Conservation (phyloP, 495 filamentous ascomycete genomes). For the Annulohypoxylon nitens region DNA sequence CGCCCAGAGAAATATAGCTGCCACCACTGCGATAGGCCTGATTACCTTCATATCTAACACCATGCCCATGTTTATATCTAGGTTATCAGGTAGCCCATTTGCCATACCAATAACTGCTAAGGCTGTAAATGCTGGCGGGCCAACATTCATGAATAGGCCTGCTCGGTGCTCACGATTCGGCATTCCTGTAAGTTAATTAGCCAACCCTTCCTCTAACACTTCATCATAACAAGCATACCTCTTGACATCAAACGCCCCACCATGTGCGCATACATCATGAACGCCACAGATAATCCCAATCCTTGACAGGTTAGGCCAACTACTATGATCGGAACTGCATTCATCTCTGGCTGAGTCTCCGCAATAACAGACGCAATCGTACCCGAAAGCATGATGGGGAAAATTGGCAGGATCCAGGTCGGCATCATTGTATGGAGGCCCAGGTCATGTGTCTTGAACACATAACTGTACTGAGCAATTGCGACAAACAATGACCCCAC, state of each 20-base stretch:
- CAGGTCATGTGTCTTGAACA: conserved; percentile 60
- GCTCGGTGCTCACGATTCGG: conserved; percentile 64
- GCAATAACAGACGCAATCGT: conserved; percentile 62
- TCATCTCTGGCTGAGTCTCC: conserved; percentile 57
- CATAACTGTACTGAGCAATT: conserved; percentile 63
- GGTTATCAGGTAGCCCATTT: conserved; percentile 56
- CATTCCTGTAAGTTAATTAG: conserved; percentile 49
- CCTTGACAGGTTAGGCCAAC: conserved; percentile 66
- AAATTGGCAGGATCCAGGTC: conserved; percentile 69
- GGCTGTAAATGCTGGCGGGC: conserved; percentile 75
- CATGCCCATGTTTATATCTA: conserved; percentile 35
- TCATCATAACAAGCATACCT: conserved; percentile 58
- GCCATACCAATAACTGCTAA: conserved; percentile 75
- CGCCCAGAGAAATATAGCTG: conserved; percentile 75
- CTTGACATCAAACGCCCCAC: conserved; percentile 69
- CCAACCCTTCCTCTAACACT: background rate
- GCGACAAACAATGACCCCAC: conserved; percentile 56
- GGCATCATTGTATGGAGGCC: conserved; percentile 61
- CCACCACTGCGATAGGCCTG: conserved; percentile 64
- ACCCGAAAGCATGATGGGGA: conserved; percentile 67
- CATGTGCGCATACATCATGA: conserved; percentile 69
- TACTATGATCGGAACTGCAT: conserved; percentile 60
- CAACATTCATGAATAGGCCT: conserved; percentile 80
- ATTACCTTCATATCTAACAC: conserved; percentile 57
- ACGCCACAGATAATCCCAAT: conserved; percentile 61